Conservation (phyloP, 139 green algal species). For the Astrephomene gubernaculifera region DNA sequence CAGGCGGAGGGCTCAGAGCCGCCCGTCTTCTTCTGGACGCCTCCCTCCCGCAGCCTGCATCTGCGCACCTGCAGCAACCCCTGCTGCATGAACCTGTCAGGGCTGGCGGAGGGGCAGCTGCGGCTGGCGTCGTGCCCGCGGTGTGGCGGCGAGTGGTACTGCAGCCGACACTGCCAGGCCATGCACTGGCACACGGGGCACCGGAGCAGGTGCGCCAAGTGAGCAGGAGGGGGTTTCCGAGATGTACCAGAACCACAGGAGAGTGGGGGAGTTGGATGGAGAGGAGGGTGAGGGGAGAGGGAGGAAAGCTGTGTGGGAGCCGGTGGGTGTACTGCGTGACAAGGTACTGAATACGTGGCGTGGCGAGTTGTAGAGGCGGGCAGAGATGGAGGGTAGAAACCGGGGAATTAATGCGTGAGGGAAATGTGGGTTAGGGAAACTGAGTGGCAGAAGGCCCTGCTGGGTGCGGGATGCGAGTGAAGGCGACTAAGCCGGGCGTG, state of each 20-base stretch:
- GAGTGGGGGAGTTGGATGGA: background rate
- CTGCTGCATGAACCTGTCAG: slow-evolving; percentile 47
- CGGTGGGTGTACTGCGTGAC: no score
- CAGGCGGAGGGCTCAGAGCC: background rate
- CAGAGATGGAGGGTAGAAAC: background rate
- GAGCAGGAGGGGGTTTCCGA: background rate
- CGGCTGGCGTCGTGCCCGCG: slow-evolving; percentile 24
- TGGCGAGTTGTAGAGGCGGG: background rate
- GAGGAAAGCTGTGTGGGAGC: background rate
- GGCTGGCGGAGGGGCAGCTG: slow-evolving; percentile 23
- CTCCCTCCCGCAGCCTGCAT: background rate
- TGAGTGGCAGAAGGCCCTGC: no score
- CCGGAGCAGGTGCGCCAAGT: background rate
- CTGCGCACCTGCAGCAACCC: slow-evolving; percentile 37
- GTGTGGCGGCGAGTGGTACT: slow-evolving; percentile 27
- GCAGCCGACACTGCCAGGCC: slow-evolving; percentile 35
- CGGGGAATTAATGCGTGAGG: no score
- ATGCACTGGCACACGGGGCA: slow-evolving; percentile 25
- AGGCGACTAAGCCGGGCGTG: no score
- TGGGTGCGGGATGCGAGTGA: no score
- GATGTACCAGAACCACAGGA: background rate
- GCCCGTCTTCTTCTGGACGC: slow-evolving; percentile 35
- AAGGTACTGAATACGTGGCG: background rate
- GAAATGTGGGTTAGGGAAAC: no score
- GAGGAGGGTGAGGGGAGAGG: background rate